Conservation (phyloP, 768 basidiomycete genomes). For the Hygrophorus russula region DNA sequence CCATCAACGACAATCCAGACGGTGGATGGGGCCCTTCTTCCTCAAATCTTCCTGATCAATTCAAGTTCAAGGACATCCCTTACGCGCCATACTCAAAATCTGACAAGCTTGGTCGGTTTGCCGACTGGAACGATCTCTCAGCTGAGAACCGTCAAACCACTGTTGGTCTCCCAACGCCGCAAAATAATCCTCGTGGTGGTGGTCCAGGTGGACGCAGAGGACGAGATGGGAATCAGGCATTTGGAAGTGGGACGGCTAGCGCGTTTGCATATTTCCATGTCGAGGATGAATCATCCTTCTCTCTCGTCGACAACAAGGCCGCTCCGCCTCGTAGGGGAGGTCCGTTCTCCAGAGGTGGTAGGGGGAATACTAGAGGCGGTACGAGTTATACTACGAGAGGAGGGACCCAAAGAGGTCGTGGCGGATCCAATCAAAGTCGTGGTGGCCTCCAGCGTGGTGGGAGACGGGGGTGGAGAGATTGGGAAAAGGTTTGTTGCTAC, state of each 20-base stretch:
- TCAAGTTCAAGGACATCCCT: slow-evolving; percentile 98
- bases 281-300: slow-evolving; percentile 96
- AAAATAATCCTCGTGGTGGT: slow-evolving; percentile 33
- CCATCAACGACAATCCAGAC: slow-evolving; percentile 85
- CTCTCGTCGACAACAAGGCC: slow-evolving; percentile 85
- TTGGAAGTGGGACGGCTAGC: slow-evolving; percentile 81
- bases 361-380: slow-evolving; percentile 41
- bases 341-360: slow-evolving; percentile 48
- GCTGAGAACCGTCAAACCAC: slow-evolving; percentile 49
- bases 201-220: slow-evolving; percentile 49
- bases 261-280: slow-evolving; percentile 97
- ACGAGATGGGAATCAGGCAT: slow-evolving; percentile 66
- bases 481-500: slow-evolving; percentile 70
- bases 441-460: slow-evolving; percentile 43
- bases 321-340: slow-evolving; percentile 62
- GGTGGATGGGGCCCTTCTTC: slow-evolving; percentile 89
- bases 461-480: slow-evolving; percentile 82
- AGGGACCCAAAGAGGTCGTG: slow-evolving; percentile 32
- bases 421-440: slow-evolving; percentile 30
- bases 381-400: slow-evolving; percentile 32
- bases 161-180: slow-evolving; percentile 33
- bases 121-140: slow-evolving; percentile 89
- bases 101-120: slow-evolving; percentile 95
- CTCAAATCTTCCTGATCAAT: slow-evolving; percentile 73
- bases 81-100: slow-evolving; percentile 98